phyloP scores from a whole-genome alignment of 2,329 filamentous ascomycete genomes.

The Biscogniauxia mediterranea region DNA sequence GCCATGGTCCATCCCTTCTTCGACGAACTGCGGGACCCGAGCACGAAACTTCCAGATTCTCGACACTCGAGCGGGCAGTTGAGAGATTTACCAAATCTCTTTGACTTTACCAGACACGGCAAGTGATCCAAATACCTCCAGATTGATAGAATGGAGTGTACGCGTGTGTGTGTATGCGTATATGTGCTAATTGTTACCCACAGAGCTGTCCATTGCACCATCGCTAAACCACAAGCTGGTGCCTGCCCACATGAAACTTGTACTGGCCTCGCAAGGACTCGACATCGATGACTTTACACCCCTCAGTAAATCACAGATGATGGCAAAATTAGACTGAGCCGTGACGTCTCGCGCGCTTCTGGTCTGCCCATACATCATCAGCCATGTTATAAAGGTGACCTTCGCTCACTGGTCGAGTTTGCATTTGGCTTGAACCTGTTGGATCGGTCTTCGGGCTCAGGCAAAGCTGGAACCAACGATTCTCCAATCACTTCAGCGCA shows the following conservation, averaged over 20 bases:
- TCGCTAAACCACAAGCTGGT: constrained; percentile 85
- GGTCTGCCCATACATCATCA: constrained; percentile 29
- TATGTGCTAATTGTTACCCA: constrained; percentile 22
- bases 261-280: constrained; percentile 73
- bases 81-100: constrained; percentile 82
- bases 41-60: constrained; percentile 88
- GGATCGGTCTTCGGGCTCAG: constrained; percentile 18
- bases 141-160: no score
- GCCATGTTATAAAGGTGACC: constrained; percentile 32
- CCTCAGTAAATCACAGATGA: constrained; percentile 92
- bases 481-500: constrained; percentile 22
- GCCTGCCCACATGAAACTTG: constrained; percentile 74
- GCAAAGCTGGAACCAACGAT: constrained; percentile 15
- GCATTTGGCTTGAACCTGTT: constrained; percentile 26
- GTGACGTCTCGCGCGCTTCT: constrained; percentile 26
- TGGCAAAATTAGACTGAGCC: constrained; percentile 90
- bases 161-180: not conserved
- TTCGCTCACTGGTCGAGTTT: constrained; percentile 31
- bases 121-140: constrained; percentile 36
- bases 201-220: constrained; percentile 95
- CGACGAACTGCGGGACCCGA: constrained; percentile 91
- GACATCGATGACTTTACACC: constrained; percentile 94
- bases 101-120: constrained; percentile 95
- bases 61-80: constrained; percentile 78
- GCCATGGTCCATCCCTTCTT: constrained; percentile 99